Evolutionary conservation across 225 moss, liverwort and hornwort species (phyloP).

Genomic region (Pleurozium schreberi): DNA sequence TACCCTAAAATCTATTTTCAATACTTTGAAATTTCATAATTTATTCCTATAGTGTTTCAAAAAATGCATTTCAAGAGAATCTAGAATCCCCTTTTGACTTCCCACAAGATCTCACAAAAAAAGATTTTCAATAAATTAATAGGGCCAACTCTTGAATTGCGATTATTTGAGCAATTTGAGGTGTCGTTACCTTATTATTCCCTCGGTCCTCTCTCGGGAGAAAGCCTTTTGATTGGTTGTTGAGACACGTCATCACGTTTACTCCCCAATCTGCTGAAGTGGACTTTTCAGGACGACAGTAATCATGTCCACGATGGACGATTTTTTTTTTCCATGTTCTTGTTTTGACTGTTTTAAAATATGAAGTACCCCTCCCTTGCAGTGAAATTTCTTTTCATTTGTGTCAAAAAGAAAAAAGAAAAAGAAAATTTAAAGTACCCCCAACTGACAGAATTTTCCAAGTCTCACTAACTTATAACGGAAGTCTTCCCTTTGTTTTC

Average conservation of each 20-base stretch:
- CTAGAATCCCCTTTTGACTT: no score
- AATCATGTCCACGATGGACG: neutral
- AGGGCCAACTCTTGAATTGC: no score
- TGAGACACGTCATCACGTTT: neutral
- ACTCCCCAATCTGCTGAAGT: neutral
- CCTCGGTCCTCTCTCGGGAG: neutral
- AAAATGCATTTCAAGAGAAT: no score
- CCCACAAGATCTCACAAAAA: no score
- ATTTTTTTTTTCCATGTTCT: neutral
- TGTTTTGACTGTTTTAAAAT: neutral
- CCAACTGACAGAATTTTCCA: neutral
- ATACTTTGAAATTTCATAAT: no score
- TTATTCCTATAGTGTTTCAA: no score
- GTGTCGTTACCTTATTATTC: neutral
- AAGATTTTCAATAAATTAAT: no score
- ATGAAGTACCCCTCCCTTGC: no score
- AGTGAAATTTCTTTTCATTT: no score
- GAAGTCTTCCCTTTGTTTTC: no score
- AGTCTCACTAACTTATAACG: neutral
- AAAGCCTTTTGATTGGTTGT: neutral
- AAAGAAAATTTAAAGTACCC: no score
- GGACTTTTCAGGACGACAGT: neutral
- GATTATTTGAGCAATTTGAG: neutral
- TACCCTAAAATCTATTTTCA: neutral
- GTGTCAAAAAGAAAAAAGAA: no score